Evolutionary conservation across 192 early-diverging fungal species (phyloP), one percentile per base, ranked within the genome.

Genomic region (Hyaloraphidium curvatum): DNA sequence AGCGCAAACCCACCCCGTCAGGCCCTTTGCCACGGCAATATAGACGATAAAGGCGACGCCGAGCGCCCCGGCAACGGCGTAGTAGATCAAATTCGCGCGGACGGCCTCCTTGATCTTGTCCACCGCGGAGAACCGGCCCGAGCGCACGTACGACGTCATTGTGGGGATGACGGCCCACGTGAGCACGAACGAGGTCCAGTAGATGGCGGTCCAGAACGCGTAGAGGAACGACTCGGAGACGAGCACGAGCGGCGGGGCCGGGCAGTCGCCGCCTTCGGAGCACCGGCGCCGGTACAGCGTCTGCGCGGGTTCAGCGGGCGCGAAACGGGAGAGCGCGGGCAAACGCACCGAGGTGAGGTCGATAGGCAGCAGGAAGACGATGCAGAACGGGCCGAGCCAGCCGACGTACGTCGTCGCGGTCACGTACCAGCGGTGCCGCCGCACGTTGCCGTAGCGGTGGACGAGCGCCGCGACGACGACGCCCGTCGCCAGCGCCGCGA

Each of bases 311-410:
- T 27, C 1, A 1, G 13, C 26, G 27, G 27, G 2, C 1, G n/a
- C 1, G 1, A 1, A 30, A 1, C 14, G 28, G 19, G 23, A 31
- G n/a, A 14, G 17, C 23, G 13, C 14, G 11, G 9, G 31, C 4
- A 2, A 48, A 59, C 56, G 71, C 63, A 73, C 74, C 55, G 83
- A 86, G 39, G 83, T 77, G 23, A 93, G 72, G 66, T 92, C 92
- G 33, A 96, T 69, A 1, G 90, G 89, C 31, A 96, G 69, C 21
- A 96, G 77, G 26, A 96, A 65, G 11, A 90, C 75, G 53, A 93
- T 87, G 57, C 86, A 79, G 68, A 96, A 88, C 5, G 92, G 87
- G 54, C 91, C 79, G 59, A 83, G 84, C 84, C 85, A 93, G 35
- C 84, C 81, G 41, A 87, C 57, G 58, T 79, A 76, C 2, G 78